Evolutionary conservation across 2,329 filamentous ascomycete genomes (phyloP), one percentile per base, ranked within the genome.

Genomic region (Kalmusia sp.): DNA sequence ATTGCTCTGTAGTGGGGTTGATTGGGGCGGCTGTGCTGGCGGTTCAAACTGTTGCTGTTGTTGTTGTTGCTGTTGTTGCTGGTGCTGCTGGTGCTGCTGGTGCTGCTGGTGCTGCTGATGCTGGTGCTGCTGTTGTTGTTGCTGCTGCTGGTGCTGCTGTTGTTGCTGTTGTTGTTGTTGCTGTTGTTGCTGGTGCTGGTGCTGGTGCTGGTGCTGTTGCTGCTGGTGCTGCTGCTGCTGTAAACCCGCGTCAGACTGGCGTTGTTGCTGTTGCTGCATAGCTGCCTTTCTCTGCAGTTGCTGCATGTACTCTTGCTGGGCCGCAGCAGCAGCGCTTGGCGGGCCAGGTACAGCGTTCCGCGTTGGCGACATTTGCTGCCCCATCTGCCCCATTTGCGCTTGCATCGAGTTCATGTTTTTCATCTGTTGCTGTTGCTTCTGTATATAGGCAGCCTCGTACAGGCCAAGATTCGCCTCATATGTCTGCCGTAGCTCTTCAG

Each of bases 391-490:
- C 63, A 69, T 68, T 45, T 68, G 67, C 31, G 55, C 56, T 49
- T 68, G 65, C 55, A 69, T 64, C 3, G 51, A 49, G 31, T 56
- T 61, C 52, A 61, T 53, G 4, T 71, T 73, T 35, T 77, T 74
- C 72, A 79, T 75, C 49, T 69, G 62, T 62, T 73, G 74, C 48
- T 75, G 69, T 56, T 85, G 84, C 62, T 84, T 83, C 28, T 80
- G 78, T 30, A 82, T 68, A 78, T 84, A 89, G 2, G 83, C 84
- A 54, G 87, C 84, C 70, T 97, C 93, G 59, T 96, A 97, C 27
- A 87, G 84, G 22, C 84, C 77, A 5, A 97, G 77, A 61, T 93
- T 92, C 30, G 84, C 82, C 64, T 92, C 88, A 72, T 95, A 96
- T 6, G 91, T 82, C 24, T 83, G 81, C 63, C 87, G 79, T 54